Percentiles rank a stretch among this genome's conserved stretches.
Evolutionary conservation across 768 basidiomycete species (phyloP).

Genomic region (Dentipellis fragilis): DNA sequence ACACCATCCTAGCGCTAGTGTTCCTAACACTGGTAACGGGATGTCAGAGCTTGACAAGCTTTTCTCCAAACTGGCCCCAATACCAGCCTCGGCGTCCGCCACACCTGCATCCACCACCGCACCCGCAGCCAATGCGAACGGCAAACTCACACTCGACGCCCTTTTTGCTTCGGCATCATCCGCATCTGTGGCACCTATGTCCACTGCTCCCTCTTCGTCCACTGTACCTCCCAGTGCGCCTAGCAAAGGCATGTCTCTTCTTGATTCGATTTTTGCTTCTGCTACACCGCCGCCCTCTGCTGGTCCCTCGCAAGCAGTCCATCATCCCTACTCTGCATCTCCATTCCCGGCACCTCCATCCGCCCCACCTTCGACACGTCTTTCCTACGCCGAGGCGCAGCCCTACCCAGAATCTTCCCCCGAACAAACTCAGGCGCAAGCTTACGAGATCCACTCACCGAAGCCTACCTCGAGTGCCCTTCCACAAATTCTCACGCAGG

Average conservation of each 20-base stretch:
- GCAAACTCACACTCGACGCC: slow-evolving; percentile 34
- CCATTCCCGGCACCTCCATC: slow-evolving; percentile 14
- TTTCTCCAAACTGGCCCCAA: slow-evolving; percentile 30
- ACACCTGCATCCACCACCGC: slow-evolving; percentile 16
- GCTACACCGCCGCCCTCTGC: slow-evolving; percentile 27
- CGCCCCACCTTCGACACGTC: slow-evolving; percentile 11
- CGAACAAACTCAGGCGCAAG: slow-evolving; percentile 9
- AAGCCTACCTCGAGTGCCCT: slow-evolving; percentile 40
- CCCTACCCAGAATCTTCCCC: slow-evolving; percentile 5
- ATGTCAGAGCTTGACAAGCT: slow-evolving; percentile 34
- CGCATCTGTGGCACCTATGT: neutral
- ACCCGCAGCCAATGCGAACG: slow-evolving; percentile 7
- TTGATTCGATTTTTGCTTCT: slow-evolving; percentile 70
- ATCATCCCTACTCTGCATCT: neutral
- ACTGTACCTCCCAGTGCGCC: slow-evolving; percentile 17
- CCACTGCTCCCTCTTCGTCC: slow-evolving; percentile 11
- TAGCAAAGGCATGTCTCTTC: slow-evolving; percentile 42
- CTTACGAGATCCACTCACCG: slow-evolving; percentile 39
- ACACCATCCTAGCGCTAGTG: neutral
- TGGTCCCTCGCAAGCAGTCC: neutral
- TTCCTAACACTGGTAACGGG: neutral
- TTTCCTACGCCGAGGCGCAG: slow-evolving; percentile 16
- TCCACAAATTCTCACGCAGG: slow-evolving; percentile 62
- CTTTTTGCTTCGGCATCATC: slow-evolving; percentile 29
- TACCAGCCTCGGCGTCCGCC: neutral